These are phyloP conservation scores for Cyberlindnera mississippiensis DNA, from an alignment of 805 yeast genomes.

Conservation along the genomic window DNA sequence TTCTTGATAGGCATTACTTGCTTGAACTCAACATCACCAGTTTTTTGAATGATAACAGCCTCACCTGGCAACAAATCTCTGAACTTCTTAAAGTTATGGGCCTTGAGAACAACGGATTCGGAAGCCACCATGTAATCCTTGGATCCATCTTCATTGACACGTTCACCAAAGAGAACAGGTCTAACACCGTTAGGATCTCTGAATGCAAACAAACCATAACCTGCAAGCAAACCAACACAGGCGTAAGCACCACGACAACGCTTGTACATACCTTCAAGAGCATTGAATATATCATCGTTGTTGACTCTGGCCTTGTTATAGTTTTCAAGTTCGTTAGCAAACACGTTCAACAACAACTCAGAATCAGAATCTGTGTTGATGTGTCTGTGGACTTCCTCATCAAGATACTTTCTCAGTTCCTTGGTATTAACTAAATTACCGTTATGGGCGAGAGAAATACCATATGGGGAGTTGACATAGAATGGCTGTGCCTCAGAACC, in stretches of 20 bases:
- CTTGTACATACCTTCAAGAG: constrained; percentile 76
- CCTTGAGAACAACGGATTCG: constrained; percentile 90
- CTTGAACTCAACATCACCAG: constrained; percentile 69
- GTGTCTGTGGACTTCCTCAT: constrained; percentile 93
- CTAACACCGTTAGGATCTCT: constrained; percentile 97
- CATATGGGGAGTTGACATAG: constrained; percentile 96
- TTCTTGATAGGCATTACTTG: constrained; percentile 77
- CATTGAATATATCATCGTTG: constrained; percentile 82
- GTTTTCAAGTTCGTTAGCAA: constrained; percentile 88
- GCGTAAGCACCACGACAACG: constrained; percentile 96
- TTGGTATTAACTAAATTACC: constrained; percentile 91
- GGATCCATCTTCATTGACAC: constrained; percentile 62
- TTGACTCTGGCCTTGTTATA: constrained; percentile 92
- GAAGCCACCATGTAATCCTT: constrained; percentile 92
- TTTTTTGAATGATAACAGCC: constrained; percentile 89
- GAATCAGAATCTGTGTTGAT: constrained; percentile 97
- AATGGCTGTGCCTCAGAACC: constrained; percentile 98
- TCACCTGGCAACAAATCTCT: constrained; percentile 92
- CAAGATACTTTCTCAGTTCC: constrained; percentile 73
- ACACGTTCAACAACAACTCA: constrained; percentile 81
- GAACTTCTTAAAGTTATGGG: constrained; percentile 78
- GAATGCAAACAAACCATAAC: constrained; percentile 92
- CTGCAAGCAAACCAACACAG: constrained; percentile 91
- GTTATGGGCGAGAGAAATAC: constrained; percentile 85
- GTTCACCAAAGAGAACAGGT: constrained; percentile 84